Base-by-base conservation (phyloP, 768 basidiomycete species). In the Lactifluus rugatus region DNA sequence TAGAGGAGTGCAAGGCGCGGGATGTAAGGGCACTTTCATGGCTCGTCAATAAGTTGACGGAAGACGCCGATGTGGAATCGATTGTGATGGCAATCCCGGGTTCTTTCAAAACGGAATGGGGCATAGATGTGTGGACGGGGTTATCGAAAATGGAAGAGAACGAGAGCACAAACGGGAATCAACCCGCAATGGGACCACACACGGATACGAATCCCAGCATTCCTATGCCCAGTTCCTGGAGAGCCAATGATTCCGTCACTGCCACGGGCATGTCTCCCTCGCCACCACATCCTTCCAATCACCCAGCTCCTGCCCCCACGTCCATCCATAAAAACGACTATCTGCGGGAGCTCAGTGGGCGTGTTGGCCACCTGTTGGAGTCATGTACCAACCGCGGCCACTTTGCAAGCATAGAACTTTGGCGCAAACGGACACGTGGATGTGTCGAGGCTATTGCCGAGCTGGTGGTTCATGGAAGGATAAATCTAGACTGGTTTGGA, bases 51-150 rank as follows among this genome's bases (percentile, higher is more conserved):
- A 42, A 42, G 17, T 16, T 53, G 28, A 53, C 52, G 7, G 52
- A 53, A 17, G 52, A 44, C 16, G 34, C 21, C 8, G 52, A 44
- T 23, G 11, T 53, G n/a, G 39, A 53, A 16, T 16, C 52, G 37
- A 42, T 53, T 34, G 37, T n/a, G 6, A 19, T 45, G n/a, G 39
- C 28, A 2, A 56, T 60, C 16, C 44, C 54, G 9, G 59, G 59
- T 4, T 47, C 59, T n/a, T 41, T 60, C n/a, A 60, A 42, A 19
- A 49, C 59, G 1, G 17, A 47, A 10, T 60, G 59, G 59, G 59
- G 59, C 25, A 37, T 21, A 17, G 25, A 46, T 5, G 54, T 60
- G 5, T 60, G 54, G 59, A 19, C 2, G 21, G 28, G 17, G 23
- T 16, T 41, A 4, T 17, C 10, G 1, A 25, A 41, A 17, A 13